Evolutionary conservation across 78 protist species (phyloP), one percentile per base, ranked within the genome.

Genomic region (Protostelium mycophagum): DNA sequence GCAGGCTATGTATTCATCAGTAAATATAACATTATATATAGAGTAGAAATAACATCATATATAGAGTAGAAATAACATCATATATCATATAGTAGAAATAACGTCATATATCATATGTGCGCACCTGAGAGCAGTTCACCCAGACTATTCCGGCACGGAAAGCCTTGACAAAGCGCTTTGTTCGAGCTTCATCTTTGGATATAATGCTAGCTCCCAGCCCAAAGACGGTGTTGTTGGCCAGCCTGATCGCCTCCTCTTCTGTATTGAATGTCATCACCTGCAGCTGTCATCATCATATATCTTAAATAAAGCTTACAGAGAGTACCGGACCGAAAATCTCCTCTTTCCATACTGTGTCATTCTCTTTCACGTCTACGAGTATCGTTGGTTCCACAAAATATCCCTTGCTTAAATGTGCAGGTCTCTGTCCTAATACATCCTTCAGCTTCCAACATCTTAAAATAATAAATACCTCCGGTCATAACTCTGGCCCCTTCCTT

Each of bases 321-420:
- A 51, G 73, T 0, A 96, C 96, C 1, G 98, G 98, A 28, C 98
- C 98, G 89, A 96, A 96, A 84, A 95, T 95, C 88, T 96, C 98
- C 37, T 96, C 98, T 31, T 36, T 86, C 35, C 87, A 38, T 31
- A 95, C 86, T 0, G 86, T 89, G 95, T 92, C 92, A 34, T 89
- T 88, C 35, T 94, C 94, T 29, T 9, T 38, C 0, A 94, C 94
- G 88, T 92, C 84, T 34, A 89, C 36, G 83, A 96, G 83, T 36
- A 96, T n/a, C 29, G 96, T 95, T 85, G 98, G 98, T 87, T 92
- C 86, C 36, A 95, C 83, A 51, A 86, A 96, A 89, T 88, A 92
- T 51, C 98, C 98, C 39, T 87, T 83, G 35, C 36, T 51, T 35
- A 36, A 37, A 23, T 28, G 38, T 1, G 29, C 16, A 5, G 86